Evolutionary conservation across 2,329 filamentous ascomycete genomes (phyloP).

Genomic region (Sporothrix sp.): DNA sequence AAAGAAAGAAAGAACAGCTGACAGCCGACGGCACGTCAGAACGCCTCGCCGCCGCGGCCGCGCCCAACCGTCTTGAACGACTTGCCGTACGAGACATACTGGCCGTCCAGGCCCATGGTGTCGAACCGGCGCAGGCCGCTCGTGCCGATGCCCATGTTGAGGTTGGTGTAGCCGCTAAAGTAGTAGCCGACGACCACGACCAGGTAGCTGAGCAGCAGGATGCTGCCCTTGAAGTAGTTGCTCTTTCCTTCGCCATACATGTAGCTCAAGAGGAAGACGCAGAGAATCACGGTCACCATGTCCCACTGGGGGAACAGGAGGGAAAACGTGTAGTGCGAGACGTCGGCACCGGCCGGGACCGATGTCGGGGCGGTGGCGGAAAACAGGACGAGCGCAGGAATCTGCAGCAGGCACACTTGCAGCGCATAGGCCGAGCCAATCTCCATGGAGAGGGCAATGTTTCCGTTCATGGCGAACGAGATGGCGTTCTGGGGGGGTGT

Average conservation of each 20-base stretch:
- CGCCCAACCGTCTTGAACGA: conserved; percentile 43
- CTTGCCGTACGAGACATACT: conserved; percentile 33
- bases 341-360: conserved; percentile 29
- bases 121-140: conserved; percentile 41
- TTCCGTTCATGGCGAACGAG: conserved; percentile 98
- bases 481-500: conserved; percentile 81
- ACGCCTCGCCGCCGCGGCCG: conserved; percentile 30
- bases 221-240: conserved; percentile 99
- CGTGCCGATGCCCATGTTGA: conserved; percentile 31
- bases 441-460: conserved; percentile 97
- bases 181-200: conserved; percentile 91
- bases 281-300: conserved; percentile 93
- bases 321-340: conserved; percentile 58
- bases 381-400: conserved; percentile 86
- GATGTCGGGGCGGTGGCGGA: conserved; percentile 55
- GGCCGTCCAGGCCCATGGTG: conserved; percentile 39
- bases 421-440: conserved; percentile 95
- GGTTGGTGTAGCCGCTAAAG: conserved; percentile 53
- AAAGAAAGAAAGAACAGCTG: background rate
- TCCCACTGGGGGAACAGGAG: conserved; percentile 98
- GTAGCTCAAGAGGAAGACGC: conserved; percentile 92
- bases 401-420: conserved; percentile 90
- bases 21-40: conserved; percentile 9
- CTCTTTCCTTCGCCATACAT: conserved; percentile 98
- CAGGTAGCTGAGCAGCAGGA: conserved; percentile 83